These are phyloP conservation scores for Pichia gijzeniarum DNA, from an alignment of 805 yeast species.

Conservation along the genomic window DNA sequence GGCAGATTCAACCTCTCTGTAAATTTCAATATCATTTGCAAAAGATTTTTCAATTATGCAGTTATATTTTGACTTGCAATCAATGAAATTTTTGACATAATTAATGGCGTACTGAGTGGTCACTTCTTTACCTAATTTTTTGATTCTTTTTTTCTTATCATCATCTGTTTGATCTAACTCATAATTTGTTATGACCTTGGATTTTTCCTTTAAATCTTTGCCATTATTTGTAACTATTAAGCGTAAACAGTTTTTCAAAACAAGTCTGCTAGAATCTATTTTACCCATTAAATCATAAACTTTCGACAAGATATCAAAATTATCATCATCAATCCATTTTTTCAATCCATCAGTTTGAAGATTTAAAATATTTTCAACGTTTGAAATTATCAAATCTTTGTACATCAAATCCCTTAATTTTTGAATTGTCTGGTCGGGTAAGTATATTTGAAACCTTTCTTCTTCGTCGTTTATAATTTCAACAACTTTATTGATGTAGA, in stretches of 20 bases:
- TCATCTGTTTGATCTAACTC: slow-evolving; percentile 16
- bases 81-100: slow-evolving; percentile 60
- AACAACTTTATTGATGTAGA: slow-evolving; percentile 46
- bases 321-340: slow-evolving; percentile 47
- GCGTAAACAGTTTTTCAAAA: slow-evolving; percentile 42
- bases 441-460: slow-evolving; percentile 43
- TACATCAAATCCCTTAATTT: slow-evolving; percentile 52
- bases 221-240: slow-evolving; percentile 45
- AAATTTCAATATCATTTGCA: slow-evolving; percentile 41
- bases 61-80: slow-evolving; percentile 45
- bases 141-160: slow-evolving; percentile 16
- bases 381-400: slow-evolving; percentile 49
- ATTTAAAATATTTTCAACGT: slow-evolving; percentile 48
- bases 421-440: slow-evolving; percentile 49
- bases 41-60: slow-evolving; percentile 43
- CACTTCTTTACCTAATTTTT: slow-evolving; percentile 26
- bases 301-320: slow-evolving; percentile 37
- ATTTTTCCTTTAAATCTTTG: slow-evolving; percentile 25
- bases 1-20: slow-evolving; percentile 52
- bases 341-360: slow-evolving; percentile 51
- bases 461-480: slow-evolving; percentile 59
- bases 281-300: slow-evolving; percentile 45
- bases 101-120: slow-evolving; percentile 50
- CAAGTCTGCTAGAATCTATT: slow-evolving; percentile 46
- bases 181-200: slow-evolving; percentile 14